Evolutionary conservation across 306 rosid species (phyloP), one percentile per base, ranked within the genome.

Genomic region (Gleditsia sinensis): DNA sequence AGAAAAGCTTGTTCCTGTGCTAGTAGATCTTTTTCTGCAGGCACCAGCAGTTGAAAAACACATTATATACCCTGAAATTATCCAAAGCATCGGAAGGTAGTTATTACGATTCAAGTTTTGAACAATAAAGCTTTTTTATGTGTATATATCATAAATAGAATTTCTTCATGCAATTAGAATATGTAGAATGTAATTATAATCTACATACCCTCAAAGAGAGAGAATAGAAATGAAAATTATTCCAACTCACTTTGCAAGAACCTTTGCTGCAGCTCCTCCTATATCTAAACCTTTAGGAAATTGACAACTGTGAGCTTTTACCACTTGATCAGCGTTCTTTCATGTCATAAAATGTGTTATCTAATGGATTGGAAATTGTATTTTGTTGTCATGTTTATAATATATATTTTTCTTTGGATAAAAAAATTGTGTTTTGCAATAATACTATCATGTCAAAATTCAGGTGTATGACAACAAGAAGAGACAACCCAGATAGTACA

Each of bases 401-500:
- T 37, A 42, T 45, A 13, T 49, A 42, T 46, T 71, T 59, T 72
- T 56, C n/a, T n/a, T n/a, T 53, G 60, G 71, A 50, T 58, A n/a
- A 27, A 24, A 33, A 27, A 48, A 46, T 71, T 48, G 42, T 34
- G 60, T 51, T 69, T 14, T 61, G 54, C 49, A 73, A 69, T 72
- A 65, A 74, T 36, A 75, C 69, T 32, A 14, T 67, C 63, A 24
- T 68, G 67, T 68, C 64, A 50, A 43, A 43, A 59, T 72, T 74
- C 80, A 94, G 98, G 86, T 94, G 96, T 76, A 91, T 94, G 98
- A 94, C 88, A 42, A 94, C 97, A 77, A 88, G 98, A 87, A 88
- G 98, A 83, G 98, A 94, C 63, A 85, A 86, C 82, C 94, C 97
- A 40, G 91, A 91, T 71, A 72, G 91, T 83, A 82, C 91, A 76